These are phyloP conservation scores for Cordyceps militaris DNA, from an alignment of 2,329 filamentous ascomycete genomes.

Conservation along the genomic window DNA sequence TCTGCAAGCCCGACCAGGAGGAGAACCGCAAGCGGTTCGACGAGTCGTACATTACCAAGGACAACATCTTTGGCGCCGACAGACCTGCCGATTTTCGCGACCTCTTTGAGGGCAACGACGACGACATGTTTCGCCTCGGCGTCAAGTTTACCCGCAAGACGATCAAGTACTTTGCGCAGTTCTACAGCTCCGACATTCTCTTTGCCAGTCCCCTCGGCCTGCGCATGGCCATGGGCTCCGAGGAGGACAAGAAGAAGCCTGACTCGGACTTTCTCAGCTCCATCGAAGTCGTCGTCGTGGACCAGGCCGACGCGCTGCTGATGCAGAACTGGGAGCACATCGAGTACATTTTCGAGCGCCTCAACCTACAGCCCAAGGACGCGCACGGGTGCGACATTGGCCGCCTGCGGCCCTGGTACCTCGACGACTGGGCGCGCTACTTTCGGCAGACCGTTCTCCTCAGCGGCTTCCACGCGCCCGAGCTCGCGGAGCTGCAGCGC, in stretches of 20 bases:
- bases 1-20: conserved; percentile 81
- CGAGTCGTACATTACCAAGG: conserved; percentile 67
- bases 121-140: conserved; percentile 95
- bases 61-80: conserved; percentile 58
- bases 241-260: conserved; percentile 51
- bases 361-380: conserved; percentile 85
- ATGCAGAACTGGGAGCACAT: conserved; percentile 99
- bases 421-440: conserved; percentile 75
- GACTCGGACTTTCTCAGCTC: conserved; percentile 92
- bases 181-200: conserved; percentile 95
- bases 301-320: conserved; percentile 85
- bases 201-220: conserved; percentile 85
- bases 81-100: conserved; percentile 83
- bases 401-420: conserved; percentile 82
- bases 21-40: conserved; percentile 92
- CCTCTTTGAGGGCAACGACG: conserved; percentile 89
- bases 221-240: conserved; percentile 81
- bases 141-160: conserved; percentile 96
- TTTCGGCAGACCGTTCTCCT: conserved; percentile 82
- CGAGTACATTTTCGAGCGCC: conserved; percentile 81
- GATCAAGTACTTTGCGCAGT: conserved; percentile 87
- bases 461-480: conserved; percentile 78
- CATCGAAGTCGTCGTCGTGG: conserved; percentile 82
- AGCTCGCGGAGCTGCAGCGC: conserved; percentile 74
- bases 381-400: conserved; percentile 91